These are phyloP conservation scores for Ophiostoma ulmi DNA, from an alignment of 2,329 filamentous ascomycete species.

Conservation along the genomic window DNA sequence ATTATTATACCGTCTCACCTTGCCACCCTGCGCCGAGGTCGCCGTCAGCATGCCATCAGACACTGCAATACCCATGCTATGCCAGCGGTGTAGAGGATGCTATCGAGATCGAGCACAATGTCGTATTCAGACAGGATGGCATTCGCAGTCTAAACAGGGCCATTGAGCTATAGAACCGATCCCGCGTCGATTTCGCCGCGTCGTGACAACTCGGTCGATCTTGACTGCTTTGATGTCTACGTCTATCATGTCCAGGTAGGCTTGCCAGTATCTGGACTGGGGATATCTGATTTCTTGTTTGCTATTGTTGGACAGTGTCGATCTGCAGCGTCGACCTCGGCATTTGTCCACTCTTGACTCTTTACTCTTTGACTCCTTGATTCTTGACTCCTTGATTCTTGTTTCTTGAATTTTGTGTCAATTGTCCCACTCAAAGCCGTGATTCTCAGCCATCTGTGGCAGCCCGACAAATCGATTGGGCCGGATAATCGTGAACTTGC, in stretches of 20 bases:
- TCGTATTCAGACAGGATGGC: neutral
- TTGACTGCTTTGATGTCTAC: neutral
- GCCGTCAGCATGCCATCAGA: neutral
- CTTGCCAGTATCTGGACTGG: no score
- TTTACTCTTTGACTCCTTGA: no score
- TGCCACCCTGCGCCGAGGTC: neutral
- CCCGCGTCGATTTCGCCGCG: neutral
- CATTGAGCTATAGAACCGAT: neutral
- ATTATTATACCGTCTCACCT: no score
- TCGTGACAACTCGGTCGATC: neutral
- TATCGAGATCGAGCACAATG: neutral
- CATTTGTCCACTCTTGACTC: neutral
- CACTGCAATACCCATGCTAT: neutral
- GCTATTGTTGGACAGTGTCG: neutral
- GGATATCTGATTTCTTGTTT: neutral
- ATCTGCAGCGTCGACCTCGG: neutral
- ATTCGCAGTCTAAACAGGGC: neutral
- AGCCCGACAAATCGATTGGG: neutral
- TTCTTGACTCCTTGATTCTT: no score
- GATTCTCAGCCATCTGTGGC: neutral
- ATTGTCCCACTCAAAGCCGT: neutral
- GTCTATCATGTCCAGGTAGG: neutral
- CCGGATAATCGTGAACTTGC: neutral
- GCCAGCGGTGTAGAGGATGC: neutral
- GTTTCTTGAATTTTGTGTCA: no score